Base-by-base conservation (phyloP, 2,329 filamentous ascomycete genomes). In the Xylaria sp. region DNA sequence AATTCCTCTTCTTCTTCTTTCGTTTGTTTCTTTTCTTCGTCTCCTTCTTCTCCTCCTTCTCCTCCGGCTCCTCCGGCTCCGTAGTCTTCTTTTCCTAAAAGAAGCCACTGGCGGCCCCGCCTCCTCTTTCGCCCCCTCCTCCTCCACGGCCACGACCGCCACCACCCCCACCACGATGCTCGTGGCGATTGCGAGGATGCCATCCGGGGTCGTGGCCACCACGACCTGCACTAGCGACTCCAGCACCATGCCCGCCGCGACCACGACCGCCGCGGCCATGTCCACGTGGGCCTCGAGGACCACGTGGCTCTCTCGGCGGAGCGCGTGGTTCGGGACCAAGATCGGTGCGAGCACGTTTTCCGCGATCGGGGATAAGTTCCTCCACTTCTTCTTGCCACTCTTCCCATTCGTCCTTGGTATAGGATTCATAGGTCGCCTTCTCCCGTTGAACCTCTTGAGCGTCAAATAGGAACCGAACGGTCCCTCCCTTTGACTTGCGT, bases 381-480 rank as follows among this genome's bases (percentile, higher is more conserved):
- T 96, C 91, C 23, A 92, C 84, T 70, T 95, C 91, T 48, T 90
- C 79, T 70, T 89, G 86, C 68, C 88, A 86, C 70, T 92, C 89
- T 65, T 92, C 89, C 68, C 84, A 91, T 69, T 91, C 88, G 49
- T 88, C 83, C 48, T 83, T 84, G 70, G 88, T 91, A 72, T 87
- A 92, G 54, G 82, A 79, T 3, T 81, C 80, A 1, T 92, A 88
- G 10, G 82, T 79, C 10, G 81, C 80, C 67, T 85, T 83, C 75
- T 99, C 94, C 13, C 80, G 79, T 52, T 83, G 81, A 1, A 92
- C 92, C 54, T 88, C 83, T 57, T 88, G 87, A 0, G 87, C 84
- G 65, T 96, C 90, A 53, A 97, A 87, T 74, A 97, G 91, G 73
- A 96, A 97, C 5, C 94, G 84, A 65, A 95, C 85, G 0, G 93